Percentiles rank a stretch among this genome's conserved stretches.
Conservation (phyloP, 495 filamentous ascomycete species). For the Daldinia loculata region DNA sequence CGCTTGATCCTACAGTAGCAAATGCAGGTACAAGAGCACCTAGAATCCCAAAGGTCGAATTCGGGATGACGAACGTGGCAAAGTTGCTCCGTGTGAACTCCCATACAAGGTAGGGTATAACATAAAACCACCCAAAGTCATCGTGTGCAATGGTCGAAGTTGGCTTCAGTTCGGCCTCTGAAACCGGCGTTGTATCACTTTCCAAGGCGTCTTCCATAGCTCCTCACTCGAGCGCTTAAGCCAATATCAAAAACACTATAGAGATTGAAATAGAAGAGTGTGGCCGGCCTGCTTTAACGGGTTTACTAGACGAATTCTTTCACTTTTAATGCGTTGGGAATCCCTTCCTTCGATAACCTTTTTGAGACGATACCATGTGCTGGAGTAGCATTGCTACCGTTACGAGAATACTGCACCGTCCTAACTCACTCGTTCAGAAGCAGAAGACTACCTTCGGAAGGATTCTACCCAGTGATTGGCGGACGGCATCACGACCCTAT, state of each 20-base stretch:
- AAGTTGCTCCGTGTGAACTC: slow-evolving; percentile 8
- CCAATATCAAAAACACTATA: background rate
- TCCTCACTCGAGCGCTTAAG: background rate
- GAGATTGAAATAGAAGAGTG: background rate
- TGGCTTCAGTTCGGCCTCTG: background rate
- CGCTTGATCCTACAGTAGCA: background rate
- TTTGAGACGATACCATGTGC: background rate
- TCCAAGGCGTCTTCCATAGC: background rate
- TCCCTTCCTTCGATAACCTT: background rate
- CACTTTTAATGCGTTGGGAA: background rate
- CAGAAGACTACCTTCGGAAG: no score
- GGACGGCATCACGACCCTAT: no score
- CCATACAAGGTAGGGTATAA: slow-evolving; percentile 1
- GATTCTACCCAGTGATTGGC: no score
- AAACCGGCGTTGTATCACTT: background rate
- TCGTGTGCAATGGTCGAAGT: background rate
- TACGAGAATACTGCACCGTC: background rate
- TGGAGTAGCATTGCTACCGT: background rate
- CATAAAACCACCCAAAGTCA: background rate
- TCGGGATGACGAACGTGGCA: background rate
- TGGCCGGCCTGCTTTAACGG: background rate
- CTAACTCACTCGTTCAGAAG: no score
- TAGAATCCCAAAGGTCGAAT: background rate
- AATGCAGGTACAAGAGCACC: slow-evolving; percentile 1
- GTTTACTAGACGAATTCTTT: background rate